Evolutionary conservation across 2,329 filamentous ascomycete species (phyloP).

Genomic region (Colletotrichum neosansevieriae): DNA sequence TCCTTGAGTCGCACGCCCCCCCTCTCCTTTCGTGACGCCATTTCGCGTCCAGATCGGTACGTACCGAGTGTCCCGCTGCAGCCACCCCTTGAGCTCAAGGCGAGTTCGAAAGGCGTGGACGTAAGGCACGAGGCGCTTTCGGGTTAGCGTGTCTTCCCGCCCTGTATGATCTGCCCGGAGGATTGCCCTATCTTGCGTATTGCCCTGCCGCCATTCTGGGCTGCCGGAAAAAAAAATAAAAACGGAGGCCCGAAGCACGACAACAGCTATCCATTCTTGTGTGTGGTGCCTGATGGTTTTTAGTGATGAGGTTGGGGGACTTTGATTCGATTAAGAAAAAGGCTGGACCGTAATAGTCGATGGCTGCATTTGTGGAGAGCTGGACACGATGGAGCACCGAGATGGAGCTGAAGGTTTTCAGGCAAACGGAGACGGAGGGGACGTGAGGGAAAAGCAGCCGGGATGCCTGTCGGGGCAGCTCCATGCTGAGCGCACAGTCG

Average conservation of each 20-base stretch:
- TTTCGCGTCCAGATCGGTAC: conserved; percentile 28
- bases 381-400: not conserved
- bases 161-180: conserved; percentile 37
- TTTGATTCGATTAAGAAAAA: too few relatives aligned
- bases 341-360: not conserved
- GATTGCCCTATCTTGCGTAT: conserved; percentile 15
- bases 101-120: conserved; percentile 17
- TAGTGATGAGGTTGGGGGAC: too few relatives aligned
- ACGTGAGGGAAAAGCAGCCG: conserved; percentile 13
- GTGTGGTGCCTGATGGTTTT: not conserved
- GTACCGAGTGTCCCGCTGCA: conserved; percentile 14
- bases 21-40: conserved; percentile 30
- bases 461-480: conserved; percentile 25
- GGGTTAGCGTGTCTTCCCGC: conserved; percentile 32
- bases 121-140: conserved; percentile 18
- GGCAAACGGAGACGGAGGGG: conserved; percentile 20
- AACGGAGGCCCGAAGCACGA: not conserved
- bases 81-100: conserved; percentile 23
- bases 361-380: conserved; percentile 11
- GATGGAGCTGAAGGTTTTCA: conserved; percentile 35
- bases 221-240: not conserved
- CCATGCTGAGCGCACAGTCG: conserved; percentile 15
- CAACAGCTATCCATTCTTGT: not conserved
- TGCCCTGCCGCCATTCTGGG: conserved; percentile 12
- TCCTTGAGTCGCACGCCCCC: conserved; percentile 1